phyloP scores from a whole-genome alignment of 176 grass and related monocot species.

The Oryza meridionalis region DNA sequence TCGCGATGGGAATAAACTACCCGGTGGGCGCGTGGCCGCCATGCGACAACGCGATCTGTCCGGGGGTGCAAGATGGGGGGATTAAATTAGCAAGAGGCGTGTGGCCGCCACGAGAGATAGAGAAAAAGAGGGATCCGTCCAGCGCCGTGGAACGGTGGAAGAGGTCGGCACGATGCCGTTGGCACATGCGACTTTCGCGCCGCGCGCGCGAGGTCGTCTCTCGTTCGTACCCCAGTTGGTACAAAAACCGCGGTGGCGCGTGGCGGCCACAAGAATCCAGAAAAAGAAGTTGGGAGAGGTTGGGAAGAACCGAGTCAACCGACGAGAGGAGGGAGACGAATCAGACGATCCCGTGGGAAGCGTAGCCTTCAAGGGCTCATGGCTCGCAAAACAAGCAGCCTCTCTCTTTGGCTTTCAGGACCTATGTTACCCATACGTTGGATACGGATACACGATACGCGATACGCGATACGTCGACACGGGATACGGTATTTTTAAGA shows the following conservation, averaged over 20 bases:
- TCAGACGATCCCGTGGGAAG: neutral
- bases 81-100: constrained; percentile 42
- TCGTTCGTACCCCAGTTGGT: neutral
- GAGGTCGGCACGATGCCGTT: neutral
- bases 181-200: neutral
- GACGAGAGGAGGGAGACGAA: neutral
- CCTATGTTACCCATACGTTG: no score
- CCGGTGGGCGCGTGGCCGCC: constrained; percentile 43
- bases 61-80: neutral
- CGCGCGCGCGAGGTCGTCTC: neutral
- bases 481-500: no score
- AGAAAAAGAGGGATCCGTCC: no score
- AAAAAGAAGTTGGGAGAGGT: neutral
- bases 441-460: no score
- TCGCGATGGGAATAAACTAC: neutral
- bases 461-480: no score
- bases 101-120: constrained; percentile 49
- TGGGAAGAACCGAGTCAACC: constrained; percentile 1
- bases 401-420: neutral
- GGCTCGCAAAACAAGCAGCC: neutral
- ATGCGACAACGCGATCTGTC: constrained; percentile 3
- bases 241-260: neutral
- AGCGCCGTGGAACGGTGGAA: neutral
- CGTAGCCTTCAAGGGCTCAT: neutral
- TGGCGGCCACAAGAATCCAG: constrained; percentile 9